phyloP scores from a whole-genome alignment of 768 basidiomycete genomes.

The Chalciporus sphaerocephalus region DNA sequence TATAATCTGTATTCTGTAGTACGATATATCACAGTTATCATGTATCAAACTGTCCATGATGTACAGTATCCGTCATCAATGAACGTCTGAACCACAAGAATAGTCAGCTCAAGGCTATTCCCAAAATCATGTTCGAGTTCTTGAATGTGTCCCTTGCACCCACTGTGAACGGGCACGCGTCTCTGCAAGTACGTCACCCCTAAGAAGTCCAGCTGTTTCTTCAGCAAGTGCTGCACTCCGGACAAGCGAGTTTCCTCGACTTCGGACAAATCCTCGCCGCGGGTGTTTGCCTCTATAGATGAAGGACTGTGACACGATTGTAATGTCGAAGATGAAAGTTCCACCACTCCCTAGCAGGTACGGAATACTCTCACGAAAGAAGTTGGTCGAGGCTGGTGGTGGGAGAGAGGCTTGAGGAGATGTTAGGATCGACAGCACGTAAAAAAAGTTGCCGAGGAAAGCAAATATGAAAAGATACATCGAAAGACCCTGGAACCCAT shows the following conservation, averaged over 20 bases:
- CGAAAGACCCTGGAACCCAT: constrained; percentile 69
- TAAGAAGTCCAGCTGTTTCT: constrained; percentile 48
- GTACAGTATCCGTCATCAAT: background rate
- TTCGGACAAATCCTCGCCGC: constrained; percentile 25
- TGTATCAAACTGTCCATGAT: background rate
- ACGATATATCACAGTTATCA: background rate
- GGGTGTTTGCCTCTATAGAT: constrained; percentile 60
- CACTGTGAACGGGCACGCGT: constrained; percentile 25
- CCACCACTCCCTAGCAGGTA: constrained; percentile 91
- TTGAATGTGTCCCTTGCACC: constrained; percentile 29
- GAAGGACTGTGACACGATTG: constrained; percentile 82
- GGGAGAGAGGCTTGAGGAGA: constrained; percentile 61
- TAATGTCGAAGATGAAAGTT: constrained; percentile 88
- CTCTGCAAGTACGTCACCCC: constrained; percentile 36
- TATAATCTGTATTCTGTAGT: background rate
- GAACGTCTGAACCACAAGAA: background rate
- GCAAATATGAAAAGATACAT: constrained; percentile 92
- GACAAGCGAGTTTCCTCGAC: constrained; percentile 26
- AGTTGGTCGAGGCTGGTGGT: constrained; percentile 56
- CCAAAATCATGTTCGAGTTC: constrained; percentile 39
- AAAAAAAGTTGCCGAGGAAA: constrained; percentile 90
- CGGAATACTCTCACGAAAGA: constrained; percentile 81
- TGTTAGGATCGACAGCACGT: constrained; percentile 84
- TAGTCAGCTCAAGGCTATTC: background rate
- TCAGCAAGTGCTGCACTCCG: constrained; percentile 34